A percentile compares a stretch with the other conserved stretches of the same genome.
These are phyloP conservation scores for Cyclotella choctawhatcheeana DNA, from an alignment of 108 stramenopile species.

Conservation along the genomic window DNA sequence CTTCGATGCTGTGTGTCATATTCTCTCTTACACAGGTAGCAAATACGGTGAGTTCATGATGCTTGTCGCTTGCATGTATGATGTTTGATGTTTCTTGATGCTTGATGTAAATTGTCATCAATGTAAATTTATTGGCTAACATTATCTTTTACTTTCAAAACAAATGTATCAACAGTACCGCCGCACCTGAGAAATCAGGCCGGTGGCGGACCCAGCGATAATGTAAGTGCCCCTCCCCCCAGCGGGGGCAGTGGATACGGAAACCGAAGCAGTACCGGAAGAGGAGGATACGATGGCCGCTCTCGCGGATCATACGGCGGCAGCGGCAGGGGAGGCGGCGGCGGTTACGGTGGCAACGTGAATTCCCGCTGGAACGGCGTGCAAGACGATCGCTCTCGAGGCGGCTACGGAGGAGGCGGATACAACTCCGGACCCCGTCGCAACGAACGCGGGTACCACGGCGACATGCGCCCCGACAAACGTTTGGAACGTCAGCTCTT, in stretches of 20 bases:
- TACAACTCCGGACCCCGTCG: conserved; percentile 51
- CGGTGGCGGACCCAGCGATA: conserved; percentile 57
- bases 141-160: no score
- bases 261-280: conserved; percentile 39
- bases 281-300: conserved; percentile 21
- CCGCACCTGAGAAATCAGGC: conserved; percentile 95
- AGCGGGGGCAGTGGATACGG: conserved; percentile 42
- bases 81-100: no score
- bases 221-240: conserved; percentile 33
- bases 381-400: no score
- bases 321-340: background rate
- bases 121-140: no score
- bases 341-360: background rate
- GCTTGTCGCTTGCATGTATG: no score
- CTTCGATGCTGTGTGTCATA: no score
- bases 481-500: conserved; percentile 92
- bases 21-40: background rate
- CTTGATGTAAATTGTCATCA: no score
- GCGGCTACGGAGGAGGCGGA: conserved; percentile 17
- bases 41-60: conserved; percentile 2
- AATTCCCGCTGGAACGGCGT: conserved; percentile 5
- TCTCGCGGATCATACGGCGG: conserved; percentile 5
- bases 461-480: conserved; percentile 77
- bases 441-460: conserved; percentile 72
- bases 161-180: no score